Base-by-base conservation (phyloP, 176 grass and related monocot species). In the Aegilops umbellulata region DNA sequence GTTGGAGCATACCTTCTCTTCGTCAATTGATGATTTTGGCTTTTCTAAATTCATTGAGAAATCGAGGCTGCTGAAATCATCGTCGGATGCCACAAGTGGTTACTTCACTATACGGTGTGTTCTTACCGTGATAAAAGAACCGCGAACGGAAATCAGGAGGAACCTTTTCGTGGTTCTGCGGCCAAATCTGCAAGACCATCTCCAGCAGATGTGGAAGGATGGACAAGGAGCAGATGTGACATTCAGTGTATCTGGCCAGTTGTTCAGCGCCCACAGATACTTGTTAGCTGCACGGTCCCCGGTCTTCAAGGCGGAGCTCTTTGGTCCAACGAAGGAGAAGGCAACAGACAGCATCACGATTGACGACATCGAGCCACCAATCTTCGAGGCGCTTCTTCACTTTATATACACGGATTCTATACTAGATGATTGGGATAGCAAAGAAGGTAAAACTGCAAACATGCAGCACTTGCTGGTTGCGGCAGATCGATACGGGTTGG, bases 401-500 rank as follows among this genome's bases (percentile, higher is more conserved):
- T 71, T 71, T 7, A 20, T 41, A 19, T 71, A 71, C 68, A 71
- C 68, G 2, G 68, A 71, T 20, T 6, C 1, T 12, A 11, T 70
- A 0, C 34, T 2, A 1, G 68, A 39, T 71, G 66, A 69, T 1
- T 31, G 34, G 31, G 17, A 69, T 1, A 22, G 0, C 31, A 36
- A 36, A 11, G 66, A 36, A n/a, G 32, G 8, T 4, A 35, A 1
- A 4, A 69, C 19, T 1, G 4, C 8, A 69, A 38, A 36, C 3
- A 8, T 69, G 9, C 32, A 69, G 0, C 41, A 42, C 10, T 42
- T 42, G 10, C 0, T 42, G 41, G 41, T 42, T 12, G 81, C 81
- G 0, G 87, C 81, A 1, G 80, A 88, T 8, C 32, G 87, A 25
- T 88, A 88, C 30, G 65, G 73, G 27, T 0, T 88, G 53, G 36